These are phyloP conservation scores for Epithemia pelagica DNA, from an alignment of 108 stramenopile species.

Conservation along the genomic window DNA sequence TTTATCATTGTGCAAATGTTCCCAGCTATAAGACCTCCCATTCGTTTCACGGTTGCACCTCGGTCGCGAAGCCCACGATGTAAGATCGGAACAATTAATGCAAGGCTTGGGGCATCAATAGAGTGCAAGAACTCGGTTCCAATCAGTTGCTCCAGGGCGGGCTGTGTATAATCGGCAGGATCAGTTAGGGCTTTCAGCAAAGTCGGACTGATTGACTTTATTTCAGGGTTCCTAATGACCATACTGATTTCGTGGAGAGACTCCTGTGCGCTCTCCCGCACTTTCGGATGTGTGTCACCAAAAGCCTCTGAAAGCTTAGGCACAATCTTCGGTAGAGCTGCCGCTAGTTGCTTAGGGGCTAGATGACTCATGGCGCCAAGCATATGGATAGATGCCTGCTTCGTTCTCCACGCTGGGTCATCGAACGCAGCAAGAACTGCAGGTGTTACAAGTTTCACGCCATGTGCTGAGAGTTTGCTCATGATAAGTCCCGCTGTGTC, in stretches of 20 bases:
- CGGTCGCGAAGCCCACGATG: slow-evolving; percentile 94
- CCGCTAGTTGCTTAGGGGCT: slow-evolving; percentile 96
- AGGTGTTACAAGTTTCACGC: slow-evolving; percentile 96
- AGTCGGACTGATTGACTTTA: slow-evolving; percentile 61
- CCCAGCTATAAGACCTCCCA: slow-evolving; percentile 95
- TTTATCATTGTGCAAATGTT: slow-evolving; percentile 97
- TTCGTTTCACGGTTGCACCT: slow-evolving; percentile 88
- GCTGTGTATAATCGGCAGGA: slow-evolving; percentile 65
- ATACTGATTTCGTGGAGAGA: slow-evolving; percentile 93
- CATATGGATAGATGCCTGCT: slow-evolving; percentile 94
- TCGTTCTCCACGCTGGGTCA: slow-evolving; percentile 96
- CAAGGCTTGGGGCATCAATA: slow-evolving; percentile 97
- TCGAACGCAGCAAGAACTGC: slow-evolving; percentile 91
- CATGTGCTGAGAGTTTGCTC: slow-evolving; percentile 93
- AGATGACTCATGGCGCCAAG: slow-evolving; percentile 96
- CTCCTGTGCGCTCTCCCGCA: slow-evolving; percentile 81
- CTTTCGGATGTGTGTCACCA: slow-evolving; percentile 96
- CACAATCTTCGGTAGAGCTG: slow-evolving; percentile 93
- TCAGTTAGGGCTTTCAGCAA: slow-evolving; percentile 91
- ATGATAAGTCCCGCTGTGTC: slow-evolving; percentile 87
- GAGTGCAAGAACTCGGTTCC: slow-evolving; percentile 94
- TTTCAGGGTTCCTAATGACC: slow-evolving; percentile 97
- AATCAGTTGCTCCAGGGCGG: slow-evolving; percentile 80
- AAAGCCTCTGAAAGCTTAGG: slow-evolving; percentile 95
- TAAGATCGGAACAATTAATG: slow-evolving; percentile 94